phyloP scores from a whole-genome alignment of 768 basidiomycete genomes.

The Rickenella mellea region DNA sequence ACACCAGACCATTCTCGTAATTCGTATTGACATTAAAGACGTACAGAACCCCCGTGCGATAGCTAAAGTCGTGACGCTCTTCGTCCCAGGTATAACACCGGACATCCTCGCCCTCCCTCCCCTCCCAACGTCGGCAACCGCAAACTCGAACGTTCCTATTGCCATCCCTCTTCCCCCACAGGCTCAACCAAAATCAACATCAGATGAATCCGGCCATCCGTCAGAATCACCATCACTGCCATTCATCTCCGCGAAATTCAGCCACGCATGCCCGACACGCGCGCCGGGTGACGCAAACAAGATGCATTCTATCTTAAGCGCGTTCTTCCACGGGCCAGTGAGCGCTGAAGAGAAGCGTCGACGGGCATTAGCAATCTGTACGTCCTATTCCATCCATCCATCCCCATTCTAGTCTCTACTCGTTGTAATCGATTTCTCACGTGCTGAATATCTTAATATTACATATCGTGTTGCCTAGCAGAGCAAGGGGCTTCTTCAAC shows the following conservation, averaged over 20 bases:
- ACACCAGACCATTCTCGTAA: not conserved
- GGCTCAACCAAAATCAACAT: too few species aligned
- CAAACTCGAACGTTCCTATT: constrained; percentile 47
- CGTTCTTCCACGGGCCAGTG: constrained; percentile 76
- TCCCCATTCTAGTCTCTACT: too few species aligned
- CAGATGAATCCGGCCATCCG: too few species aligned
- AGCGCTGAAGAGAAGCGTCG: constrained; percentile 72
- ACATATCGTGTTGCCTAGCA: too few species aligned
- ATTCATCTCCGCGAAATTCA: constrained; percentile 74
- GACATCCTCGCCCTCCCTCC: constrained; percentile 65
- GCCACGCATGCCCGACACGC: constrained; percentile 86
- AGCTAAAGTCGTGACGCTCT: constrained; percentile 67
- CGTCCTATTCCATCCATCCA: too few species aligned
- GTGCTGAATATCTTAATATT: too few species aligned
- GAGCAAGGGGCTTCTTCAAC: not conserved
- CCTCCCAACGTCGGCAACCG: constrained; percentile 56
- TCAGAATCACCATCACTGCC: constrained; percentile 32
- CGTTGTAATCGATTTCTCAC: too few species aligned
- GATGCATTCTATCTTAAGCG: constrained; percentile 78
- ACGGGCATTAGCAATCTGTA: too few species aligned
- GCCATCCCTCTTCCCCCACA: constrained; percentile 26
- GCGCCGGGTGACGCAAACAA: constrained; percentile 82
- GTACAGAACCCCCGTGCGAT: constrained; percentile 63
- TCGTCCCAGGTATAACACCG: constrained; percentile 82
- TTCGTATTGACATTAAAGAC: constrained; percentile 1